Conservation (phyloP, 2,329 filamentous ascomycete genomes). For the Colletotrichum sp. region DNA sequence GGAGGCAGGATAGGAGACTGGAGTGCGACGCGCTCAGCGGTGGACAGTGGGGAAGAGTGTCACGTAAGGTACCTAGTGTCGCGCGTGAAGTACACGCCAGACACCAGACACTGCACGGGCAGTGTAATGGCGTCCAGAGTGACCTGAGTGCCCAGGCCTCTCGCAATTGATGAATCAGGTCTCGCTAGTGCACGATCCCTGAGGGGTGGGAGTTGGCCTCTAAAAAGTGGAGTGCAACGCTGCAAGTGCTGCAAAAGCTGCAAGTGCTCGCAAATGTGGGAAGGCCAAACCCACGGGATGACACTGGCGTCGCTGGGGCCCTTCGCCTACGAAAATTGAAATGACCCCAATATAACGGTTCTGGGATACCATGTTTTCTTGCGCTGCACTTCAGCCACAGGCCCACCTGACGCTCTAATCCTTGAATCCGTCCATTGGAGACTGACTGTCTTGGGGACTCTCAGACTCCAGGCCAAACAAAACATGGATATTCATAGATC, state of each 20-base stretch:
- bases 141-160: background rate
- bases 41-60: background rate
- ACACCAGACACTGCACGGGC: background rate
- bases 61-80: background rate
- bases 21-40: background rate
- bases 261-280: background rate
- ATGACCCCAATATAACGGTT: slow-evolving; percentile 12
- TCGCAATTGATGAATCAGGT: slow-evolving; percentile 8
- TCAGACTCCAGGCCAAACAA: background rate
- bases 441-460: background rate
- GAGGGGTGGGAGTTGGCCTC: slow-evolving; percentile 4
- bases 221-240: slow-evolving; percentile 10
- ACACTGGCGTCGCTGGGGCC: background rate
- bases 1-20: background rate
- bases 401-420: background rate
- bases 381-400: background rate
- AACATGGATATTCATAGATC: background rate
- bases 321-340: background rate
- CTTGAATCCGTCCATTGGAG: background rate
- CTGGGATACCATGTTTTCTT: background rate
- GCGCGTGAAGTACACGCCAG: background rate
- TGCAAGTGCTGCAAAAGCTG: background rate
- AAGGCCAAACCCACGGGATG: background rate
- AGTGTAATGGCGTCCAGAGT: background rate
- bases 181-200: slow-evolving; percentile 13